Evolutionary conservation across 257 asterid genomes (phyloP), one percentile per base, ranked within the genome.

Genomic region (Fraxinus americana): DNA sequence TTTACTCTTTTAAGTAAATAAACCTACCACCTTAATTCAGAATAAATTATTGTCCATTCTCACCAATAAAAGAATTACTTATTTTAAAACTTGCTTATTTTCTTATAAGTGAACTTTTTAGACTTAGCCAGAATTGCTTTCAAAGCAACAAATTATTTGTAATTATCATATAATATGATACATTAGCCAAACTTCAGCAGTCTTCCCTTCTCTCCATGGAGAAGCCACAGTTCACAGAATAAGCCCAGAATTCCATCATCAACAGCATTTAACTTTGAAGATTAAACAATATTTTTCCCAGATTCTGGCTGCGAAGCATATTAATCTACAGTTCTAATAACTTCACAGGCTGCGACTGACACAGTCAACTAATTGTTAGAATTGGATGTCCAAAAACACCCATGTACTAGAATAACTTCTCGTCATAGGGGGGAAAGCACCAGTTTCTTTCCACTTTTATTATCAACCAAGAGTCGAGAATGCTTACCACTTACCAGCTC

Each of bases 401-500:
- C 78, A 38, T 21, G 78, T 39, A 39, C 83, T 54, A 73, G 81
- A 84, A 84, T 71, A 78, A 78, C 81, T 43, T 30, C 52, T 66
- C 23, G 81, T 80, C 78, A 85, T 80, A 76, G 75, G 57, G 38
- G 69, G 59, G 75, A 80, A 78, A 54, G 65, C 61, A 74, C 79
- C 21, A 69, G 48, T 71, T 79, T 74, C 38, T 70, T 29, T 75
- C 83, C 73, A 71, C 77, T 80, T 73, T 82, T 73, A 38, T 77
- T 43, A 59, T 78, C 65, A 59, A 75, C 36, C 70, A 73, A 30
- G 34, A 57, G 71, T 29, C 30, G 30, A 29, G 30, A 29, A 29
- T 29, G 30, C 30, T 29, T 29, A 29, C 30, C 30, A 29, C 77
- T 81, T 83, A 88, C 90, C 90, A 85, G 77, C 72, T 78, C 85